Conservation (phyloP, 768 basidiomycete genomes). For the Pholiota conissans region DNA sequence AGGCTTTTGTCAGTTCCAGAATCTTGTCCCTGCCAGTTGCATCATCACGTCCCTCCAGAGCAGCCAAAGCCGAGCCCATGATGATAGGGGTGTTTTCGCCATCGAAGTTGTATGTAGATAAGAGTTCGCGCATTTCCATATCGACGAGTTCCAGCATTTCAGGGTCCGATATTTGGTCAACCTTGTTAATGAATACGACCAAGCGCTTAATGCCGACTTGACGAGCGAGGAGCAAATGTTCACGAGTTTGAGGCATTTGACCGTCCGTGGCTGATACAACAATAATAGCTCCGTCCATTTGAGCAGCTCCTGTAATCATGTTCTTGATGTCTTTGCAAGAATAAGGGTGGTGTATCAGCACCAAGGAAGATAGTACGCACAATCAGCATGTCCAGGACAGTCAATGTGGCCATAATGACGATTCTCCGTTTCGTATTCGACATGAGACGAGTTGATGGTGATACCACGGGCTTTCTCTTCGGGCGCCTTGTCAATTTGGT, state of each 20-base stretch:
- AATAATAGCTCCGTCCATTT: constrained; percentile 95
- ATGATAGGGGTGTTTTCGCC: constrained; percentile 98
- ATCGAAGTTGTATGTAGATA: constrained; percentile 91
- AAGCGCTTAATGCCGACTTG: constrained; percentile 98
- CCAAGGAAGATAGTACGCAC: constrained; percentile 41
- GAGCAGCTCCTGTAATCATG: constrained; percentile 99
- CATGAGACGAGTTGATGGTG: constrained; percentile 98
- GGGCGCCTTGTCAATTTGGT: constrained; percentile 97
- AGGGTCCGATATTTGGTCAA: constrained; percentile 92
- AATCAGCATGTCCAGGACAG: constrained; percentile 96
- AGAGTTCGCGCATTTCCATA: constrained; percentile 99
- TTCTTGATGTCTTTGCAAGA: constrained; percentile 79
- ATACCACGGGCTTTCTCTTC: constrained; percentile 99
- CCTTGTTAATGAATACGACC: constrained; percentile 99
- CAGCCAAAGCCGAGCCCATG: constrained; percentile 96
- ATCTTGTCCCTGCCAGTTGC: constrained; percentile 83
- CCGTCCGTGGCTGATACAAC: constrained; percentile 99
- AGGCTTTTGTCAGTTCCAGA: constrained; percentile 76
- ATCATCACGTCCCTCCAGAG: constrained; percentile 82
- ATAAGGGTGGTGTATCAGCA: constrained; percentile 8
- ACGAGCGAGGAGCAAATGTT: constrained; percentile 95
- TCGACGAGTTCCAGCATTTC: constrained; percentile 99
- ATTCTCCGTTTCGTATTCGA: constrained; percentile 91
- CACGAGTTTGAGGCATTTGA: constrained; percentile 99
- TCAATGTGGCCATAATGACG: constrained; percentile 99